Base-by-base conservation (phyloP, 768 basidiomycete genomes). In the Podaxis sp. region DNA sequence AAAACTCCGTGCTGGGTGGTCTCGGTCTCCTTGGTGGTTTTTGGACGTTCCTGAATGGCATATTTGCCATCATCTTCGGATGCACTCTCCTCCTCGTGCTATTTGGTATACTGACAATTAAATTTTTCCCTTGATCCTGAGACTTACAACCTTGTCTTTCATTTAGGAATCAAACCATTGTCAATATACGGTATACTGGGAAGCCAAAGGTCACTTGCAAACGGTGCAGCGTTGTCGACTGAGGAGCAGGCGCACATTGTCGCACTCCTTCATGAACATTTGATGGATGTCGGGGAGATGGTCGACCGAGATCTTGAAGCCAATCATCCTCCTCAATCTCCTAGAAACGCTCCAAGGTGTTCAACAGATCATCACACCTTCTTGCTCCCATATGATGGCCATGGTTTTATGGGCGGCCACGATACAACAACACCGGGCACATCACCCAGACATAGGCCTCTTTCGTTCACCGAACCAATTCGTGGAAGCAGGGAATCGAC, bases 41-140 rank as follows among this genome's bases (percentile, higher is more conserved):
- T 28, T 65, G 65, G 65, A 63, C 53, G 2, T 48, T 54, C 15
- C 11, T 60, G 11, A 51, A 54, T n/a, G 62, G 65, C 13, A 19
- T 55, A 33, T 63, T 65, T 46, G 30, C 62, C 11, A 24, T 63
- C 19, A 42, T 59, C 42, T 65, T 65, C 24, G 65, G 65, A 8
- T 54, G 36, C 13, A 28, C 64, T 7, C 24, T 65, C 1, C 52
- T 65, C n/a, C 26, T 40, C 2, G 46, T 61, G 2, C 33, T 55
- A 13, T 55, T 65, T 2, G 64, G 64, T 65, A 54, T 13, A 19
- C 15, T 22, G 5, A 19, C 40, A 33, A 9, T 40, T 13, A 17
- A 8, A 7, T 24, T 8, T 39, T 13, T 39, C n/a, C n/a, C n/a
- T n/a, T n/a, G n/a, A n/a, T n/a, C n/a, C n/a, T n/a, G n/a, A n/a